Evolutionary conservation across 345 rosid genomes (phyloP).

Genomic region (Lepidium didymum): DNA sequence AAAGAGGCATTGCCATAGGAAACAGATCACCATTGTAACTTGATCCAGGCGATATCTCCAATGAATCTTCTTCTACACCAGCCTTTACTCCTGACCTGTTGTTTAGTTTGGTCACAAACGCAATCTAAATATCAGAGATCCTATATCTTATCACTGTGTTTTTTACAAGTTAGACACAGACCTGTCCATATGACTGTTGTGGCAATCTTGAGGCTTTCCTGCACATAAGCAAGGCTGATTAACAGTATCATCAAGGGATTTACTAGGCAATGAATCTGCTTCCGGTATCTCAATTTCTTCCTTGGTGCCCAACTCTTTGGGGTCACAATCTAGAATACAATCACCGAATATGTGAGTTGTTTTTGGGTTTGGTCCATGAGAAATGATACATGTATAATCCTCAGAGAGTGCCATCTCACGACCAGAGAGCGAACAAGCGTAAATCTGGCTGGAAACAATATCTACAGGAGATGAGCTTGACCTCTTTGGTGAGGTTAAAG

Average conservation of each 20-base stretch:
- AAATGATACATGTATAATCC: conserved; percentile 66
- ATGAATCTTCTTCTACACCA: conserved; percentile 13
- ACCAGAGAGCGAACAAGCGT: conserved; percentile 36
- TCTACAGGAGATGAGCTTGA: conserved; percentile 38
- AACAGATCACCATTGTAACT: conserved; percentile 42
- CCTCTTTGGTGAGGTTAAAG: conserved; percentile 20
- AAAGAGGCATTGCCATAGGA: conserved; percentile 27
- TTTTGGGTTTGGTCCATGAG: conserved; percentile 60
- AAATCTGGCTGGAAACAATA: conserved; percentile 22
- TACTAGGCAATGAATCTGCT: conserved; percentile 16
- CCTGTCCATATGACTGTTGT: conserved; percentile 35
- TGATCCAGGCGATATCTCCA: conserved; percentile 28
- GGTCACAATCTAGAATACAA: conserved; percentile 45
- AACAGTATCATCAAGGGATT: conserved; percentile 25
- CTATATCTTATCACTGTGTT: neutral
- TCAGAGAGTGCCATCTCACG: conserved; percentile 55
- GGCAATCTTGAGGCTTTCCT: conserved; percentile 23
- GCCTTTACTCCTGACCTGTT: conserved; percentile 28
- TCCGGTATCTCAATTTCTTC: conserved; percentile 10
- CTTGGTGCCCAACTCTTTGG: conserved; percentile 30
- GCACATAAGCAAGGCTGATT: conserved; percentile 35
- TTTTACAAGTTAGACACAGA: conserved; percentile 1
- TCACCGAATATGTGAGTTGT: conserved; percentile 57
- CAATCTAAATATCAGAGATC: neutral
- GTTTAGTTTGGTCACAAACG: conserved; percentile 2